These are phyloP conservation scores for Syzygium malaccense DNA, from an alignment of 441 rosid species.

Conservation along the genomic window DNA sequence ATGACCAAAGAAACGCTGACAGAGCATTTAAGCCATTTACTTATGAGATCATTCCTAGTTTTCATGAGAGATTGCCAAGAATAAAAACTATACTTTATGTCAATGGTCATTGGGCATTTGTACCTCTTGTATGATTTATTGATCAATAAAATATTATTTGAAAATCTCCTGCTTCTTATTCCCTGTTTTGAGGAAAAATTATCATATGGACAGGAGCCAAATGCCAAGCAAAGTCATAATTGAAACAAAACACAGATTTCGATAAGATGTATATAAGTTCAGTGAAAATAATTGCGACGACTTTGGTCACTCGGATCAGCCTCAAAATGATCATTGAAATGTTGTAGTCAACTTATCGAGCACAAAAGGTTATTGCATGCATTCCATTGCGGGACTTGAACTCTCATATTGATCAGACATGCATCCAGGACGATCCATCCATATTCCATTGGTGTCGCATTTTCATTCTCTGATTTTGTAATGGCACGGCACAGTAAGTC, in stretches of 20 bases:
- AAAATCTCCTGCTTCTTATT: background rate
- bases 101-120: background rate
- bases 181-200: background rate
- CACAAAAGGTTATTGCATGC: background rate
- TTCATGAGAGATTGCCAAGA: background rate
- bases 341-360: background rate
- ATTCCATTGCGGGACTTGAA: background rate
- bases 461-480: background rate
- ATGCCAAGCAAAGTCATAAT: background rate
- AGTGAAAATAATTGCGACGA: background rate
- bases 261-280: background rate
- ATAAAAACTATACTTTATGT: background rate
- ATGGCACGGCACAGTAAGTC: background rate
- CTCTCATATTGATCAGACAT: background rate
- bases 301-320: background rate
- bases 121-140: background rate
- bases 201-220: background rate
- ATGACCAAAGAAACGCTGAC: background rate
- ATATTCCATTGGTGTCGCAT: background rate
- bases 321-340: background rate
- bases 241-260: background rate
- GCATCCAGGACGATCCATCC: background rate
- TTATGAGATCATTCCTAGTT: background rate
- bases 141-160: background rate
- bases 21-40: background rate